Evolutionary conservation across 2,329 filamentous ascomycete species (phyloP).

Genomic region (Phyllosticta ampelicida): DNA sequence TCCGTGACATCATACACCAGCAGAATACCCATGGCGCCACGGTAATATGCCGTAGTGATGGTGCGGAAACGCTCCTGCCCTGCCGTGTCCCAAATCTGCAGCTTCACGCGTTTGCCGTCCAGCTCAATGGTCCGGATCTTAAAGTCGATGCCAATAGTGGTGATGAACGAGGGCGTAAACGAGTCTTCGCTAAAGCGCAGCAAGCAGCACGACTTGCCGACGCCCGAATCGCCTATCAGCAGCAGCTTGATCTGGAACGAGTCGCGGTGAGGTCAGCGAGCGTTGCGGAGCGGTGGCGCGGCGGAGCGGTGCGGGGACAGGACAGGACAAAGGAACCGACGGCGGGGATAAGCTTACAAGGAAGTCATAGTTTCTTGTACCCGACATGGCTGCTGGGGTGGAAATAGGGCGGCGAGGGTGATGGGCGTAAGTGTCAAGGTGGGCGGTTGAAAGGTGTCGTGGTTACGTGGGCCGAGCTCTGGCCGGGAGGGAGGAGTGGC

Average conservation of each 20-base stretch:
- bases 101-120: constrained; percentile 95
- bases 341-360: constrained; percentile 52
- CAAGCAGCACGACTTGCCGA: constrained; percentile 95
- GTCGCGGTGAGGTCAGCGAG: constrained; percentile 10
- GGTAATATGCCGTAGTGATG: constrained; percentile 97
- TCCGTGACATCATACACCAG: constrained; percentile 98
- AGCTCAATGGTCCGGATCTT: constrained; percentile 99
- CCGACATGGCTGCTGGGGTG: constrained; percentile 56
- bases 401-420: constrained; percentile 7
- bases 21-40: constrained; percentile 95
- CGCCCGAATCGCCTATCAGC: constrained; percentile 91
- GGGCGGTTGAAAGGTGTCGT: constrained; percentile 15
- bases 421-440: constrained; percentile 11
- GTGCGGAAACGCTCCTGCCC: constrained; percentile 97
- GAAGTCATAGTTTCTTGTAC: constrained; percentile 98
- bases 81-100: constrained; percentile 99
- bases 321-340: constrained; percentile 1
- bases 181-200: constrained; percentile 95
- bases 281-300: constrained; percentile 3
- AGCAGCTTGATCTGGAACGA: constrained; percentile 80
- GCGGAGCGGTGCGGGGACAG: constrained; percentile 6
- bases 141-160: constrained; percentile 99
- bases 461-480: constrained; percentile 14
- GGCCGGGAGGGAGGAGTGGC: constrained; percentile 5
- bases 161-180: constrained; percentile 96